Conservation (phyloP, 805 yeast genomes). For the Candida succiphila region DNA sequence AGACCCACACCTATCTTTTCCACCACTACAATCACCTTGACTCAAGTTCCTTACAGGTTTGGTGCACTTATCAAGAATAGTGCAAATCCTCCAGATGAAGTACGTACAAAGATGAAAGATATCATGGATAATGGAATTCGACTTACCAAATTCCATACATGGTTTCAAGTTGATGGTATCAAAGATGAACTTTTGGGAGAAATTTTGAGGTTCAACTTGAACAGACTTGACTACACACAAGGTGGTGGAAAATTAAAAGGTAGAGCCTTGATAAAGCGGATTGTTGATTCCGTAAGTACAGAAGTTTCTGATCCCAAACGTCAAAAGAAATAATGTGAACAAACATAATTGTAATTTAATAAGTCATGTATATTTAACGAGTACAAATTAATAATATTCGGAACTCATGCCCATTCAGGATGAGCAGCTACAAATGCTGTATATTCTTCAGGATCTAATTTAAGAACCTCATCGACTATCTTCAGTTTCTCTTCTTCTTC, state of each 20-base stretch:
- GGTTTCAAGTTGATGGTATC: constrained; percentile 79
- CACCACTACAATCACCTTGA: constrained; percentile 56
- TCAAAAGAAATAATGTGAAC: no score
- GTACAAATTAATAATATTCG: no score
- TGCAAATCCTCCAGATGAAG: constrained; percentile 46
- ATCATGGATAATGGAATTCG: constrained; percentile 52
- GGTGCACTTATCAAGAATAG: constrained; percentile 59
- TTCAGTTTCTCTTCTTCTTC: constrained; percentile 11
- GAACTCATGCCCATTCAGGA: no score
- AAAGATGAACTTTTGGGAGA: constrained; percentile 63
- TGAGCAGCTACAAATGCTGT: no score
- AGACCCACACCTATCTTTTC: constrained; percentile 41
- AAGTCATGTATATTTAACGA: no score
- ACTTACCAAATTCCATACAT: constrained; percentile 51
- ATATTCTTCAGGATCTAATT: constrained; percentile 7
- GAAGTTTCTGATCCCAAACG: constrained; percentile 8
- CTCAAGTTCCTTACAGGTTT: constrained; percentile 55
- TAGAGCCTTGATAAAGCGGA: constrained; percentile 20
- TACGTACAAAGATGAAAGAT: constrained; percentile 49
- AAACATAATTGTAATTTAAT: no score
- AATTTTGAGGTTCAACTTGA: constrained; percentile 44
- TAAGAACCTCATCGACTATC: constrained; percentile 7
- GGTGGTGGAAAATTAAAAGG: constrained; percentile 26
- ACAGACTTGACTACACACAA: constrained; percentile 23
- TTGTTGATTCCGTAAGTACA: constrained; percentile 17